Base-by-base conservation (phyloP, 345 rosid species). In the Turnera subulata region DNA sequence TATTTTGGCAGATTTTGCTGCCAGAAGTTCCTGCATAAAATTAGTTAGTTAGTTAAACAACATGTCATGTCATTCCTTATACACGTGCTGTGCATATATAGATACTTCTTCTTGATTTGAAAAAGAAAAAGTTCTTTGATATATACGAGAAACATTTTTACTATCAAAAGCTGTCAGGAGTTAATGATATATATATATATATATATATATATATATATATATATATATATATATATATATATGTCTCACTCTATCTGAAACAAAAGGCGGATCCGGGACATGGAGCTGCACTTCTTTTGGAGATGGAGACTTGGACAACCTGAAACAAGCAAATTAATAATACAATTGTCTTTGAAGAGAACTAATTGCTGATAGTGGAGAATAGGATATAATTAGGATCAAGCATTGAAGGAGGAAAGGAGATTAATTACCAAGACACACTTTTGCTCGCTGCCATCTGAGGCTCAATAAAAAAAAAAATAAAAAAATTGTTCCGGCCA, bases 1-100 rank as follows among this genome's bases (percentile, higher is more conserved):
- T 63, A 86, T 61, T 78, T 68, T 82, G 6, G 82, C 79, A 6
- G 96, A 89, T 73, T 63, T 84, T 60, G 80, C 69, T 1, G 93
- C 87, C 44, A 86, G 64, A 61, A 75, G 68, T 49, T 77, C 82
- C 98, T 88, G 51, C 18, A 23, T 47, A 15, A 32, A 17, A 6
- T 33, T 2, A 19, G 50, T 24, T 47, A 9, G 33, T 37, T 18
- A 21, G 6, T 35, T 12, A 15, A 40, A 40, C n/a, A 40, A 5
- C 2, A 29, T 5, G 14, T 40, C n/a, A 11, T 42, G 14, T 42
- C n/a, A 6, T 42, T 9, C 4, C 16, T 9, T 8, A 42, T 11
- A 1, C 13, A 42, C n/a, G 14, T 16, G 16, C 45, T 0, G 14
- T 0, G 16, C 14, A 9, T 42, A 13, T 42, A 13, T 11, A 13